These are phyloP conservation scores for Fonsecaea monophora DNA, from an alignment of 2,329 filamentous ascomycete genomes.

Conservation along the genomic window DNA sequence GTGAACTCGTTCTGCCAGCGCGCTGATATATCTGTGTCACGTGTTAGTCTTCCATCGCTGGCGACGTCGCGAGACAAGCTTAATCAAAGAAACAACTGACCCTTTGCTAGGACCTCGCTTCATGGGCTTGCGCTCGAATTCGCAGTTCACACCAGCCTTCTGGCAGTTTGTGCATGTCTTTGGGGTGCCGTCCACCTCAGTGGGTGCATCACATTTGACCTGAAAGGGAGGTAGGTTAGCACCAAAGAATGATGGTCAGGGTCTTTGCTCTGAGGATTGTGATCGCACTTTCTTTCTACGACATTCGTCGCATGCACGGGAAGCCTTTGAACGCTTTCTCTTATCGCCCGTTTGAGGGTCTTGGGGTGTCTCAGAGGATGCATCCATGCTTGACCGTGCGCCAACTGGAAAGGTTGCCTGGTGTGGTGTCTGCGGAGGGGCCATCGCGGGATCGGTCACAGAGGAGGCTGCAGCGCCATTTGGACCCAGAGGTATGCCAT, in stretches of 20 bases:
- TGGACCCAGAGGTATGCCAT: constrained; percentile 16
- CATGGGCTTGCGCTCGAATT: constrained; percentile 86
- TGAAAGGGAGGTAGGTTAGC: constrained; percentile 41
- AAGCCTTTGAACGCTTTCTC: constrained; percentile 83
- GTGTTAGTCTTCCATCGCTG: constrained; percentile 9
- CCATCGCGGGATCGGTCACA: constrained; percentile 31
- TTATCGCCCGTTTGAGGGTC: constrained; percentile 58
- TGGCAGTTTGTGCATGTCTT: constrained; percentile 82
- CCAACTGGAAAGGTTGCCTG: constrained; percentile 24
- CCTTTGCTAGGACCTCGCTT: constrained; percentile 91
- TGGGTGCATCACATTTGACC: constrained; percentile 84
- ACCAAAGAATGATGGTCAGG: background rate
- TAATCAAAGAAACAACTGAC: constrained; percentile 52
- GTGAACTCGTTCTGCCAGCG: constrained; percentile 83
- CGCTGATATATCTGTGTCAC: constrained; percentile 77
- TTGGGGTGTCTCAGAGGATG: constrained; percentile 27
- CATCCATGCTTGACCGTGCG: constrained; percentile 32
- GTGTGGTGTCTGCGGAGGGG: constrained; percentile 31
- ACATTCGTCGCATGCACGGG: constrained; percentile 87
- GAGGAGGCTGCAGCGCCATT: constrained; percentile 23
- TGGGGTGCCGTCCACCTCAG: constrained; percentile 67
- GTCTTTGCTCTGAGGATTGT: background rate
- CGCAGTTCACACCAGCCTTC: constrained; percentile 75
- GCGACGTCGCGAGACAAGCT: constrained; percentile 5
- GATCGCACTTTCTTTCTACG: constrained; percentile 74